phyloP scores from a whole-genome alignment of 1,284 basidiomycete genomes.

The Ceratobasidium sp. region DNA sequence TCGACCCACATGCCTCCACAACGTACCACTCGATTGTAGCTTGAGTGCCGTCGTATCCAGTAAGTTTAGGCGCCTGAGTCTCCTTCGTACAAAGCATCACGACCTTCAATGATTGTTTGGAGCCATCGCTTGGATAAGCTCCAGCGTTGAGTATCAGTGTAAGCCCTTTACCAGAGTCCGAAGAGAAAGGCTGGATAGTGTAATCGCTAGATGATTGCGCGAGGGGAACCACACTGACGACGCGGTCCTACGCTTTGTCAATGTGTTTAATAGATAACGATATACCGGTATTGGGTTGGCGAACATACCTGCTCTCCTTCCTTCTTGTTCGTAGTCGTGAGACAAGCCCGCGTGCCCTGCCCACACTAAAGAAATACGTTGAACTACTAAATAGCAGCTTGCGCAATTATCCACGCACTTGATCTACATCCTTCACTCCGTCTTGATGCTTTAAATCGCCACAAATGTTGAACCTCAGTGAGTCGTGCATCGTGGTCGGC shows the following conservation, averaged over 20 bases:
- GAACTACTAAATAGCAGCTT: background rate
- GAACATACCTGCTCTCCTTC: slow-evolving; percentile 62
- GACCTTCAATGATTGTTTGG: slow-evolving; percentile 71
- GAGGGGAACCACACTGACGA: slow-evolving; percentile 42
- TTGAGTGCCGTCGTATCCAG: slow-evolving; percentile 70
- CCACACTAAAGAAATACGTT: slow-evolving; percentile 67
- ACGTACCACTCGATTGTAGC: slow-evolving; percentile 69
- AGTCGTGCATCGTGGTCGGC: slow-evolving; percentile 65
- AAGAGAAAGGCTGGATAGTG: slow-evolving; percentile 40
- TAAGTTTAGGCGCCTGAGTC: slow-evolving; percentile 64
- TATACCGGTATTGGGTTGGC: slow-evolving; percentile 71
- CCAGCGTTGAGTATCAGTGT: slow-evolving; percentile 70
- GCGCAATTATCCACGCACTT: slow-evolving; percentile 65
- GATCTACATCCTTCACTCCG: slow-evolving; percentile 69
- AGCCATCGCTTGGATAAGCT: slow-evolving; percentile 66
- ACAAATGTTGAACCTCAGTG: slow-evolving; percentile 71
- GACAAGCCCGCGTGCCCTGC: slow-evolving; percentile 74
- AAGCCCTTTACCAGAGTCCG: slow-evolving; percentile 67
- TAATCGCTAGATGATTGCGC: slow-evolving; percentile 15
- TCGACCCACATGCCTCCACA: slow-evolving; percentile 52
- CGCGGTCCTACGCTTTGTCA: slow-evolving; percentile 58
- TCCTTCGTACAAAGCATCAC: slow-evolving; percentile 68
- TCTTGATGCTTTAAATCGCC: slow-evolving; percentile 66
- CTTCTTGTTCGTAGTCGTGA: slow-evolving; percentile 75
- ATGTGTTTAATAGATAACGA: slow-evolving; percentile 59